Base-by-base conservation (phyloP, 495 filamentous ascomycete species). In the Friedmanniomyces endolithicus region DNA sequence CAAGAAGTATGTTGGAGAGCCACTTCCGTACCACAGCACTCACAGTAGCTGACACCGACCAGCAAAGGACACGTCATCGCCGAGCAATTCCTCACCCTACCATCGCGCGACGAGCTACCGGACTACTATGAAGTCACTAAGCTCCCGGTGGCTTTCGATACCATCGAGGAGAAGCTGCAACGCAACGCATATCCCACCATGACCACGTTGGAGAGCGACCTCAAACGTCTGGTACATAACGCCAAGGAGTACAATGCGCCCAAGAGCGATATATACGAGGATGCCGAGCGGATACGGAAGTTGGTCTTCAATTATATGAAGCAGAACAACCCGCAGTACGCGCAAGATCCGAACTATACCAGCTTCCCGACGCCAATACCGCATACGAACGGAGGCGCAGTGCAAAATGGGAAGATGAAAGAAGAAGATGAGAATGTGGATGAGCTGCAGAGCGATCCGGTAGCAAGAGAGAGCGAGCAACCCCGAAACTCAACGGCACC, bases 211-310 rank as follows among this genome's bases (percentile, higher is more conserved):
- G 85, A 89, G 63, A 78, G 79, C 61, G 85, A 85, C 61, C 75
- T 87, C 60, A 88, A 88, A 69, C 83, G 84, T 40, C 78, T 89
- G 72, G 78, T 89, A 53, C 74, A 74, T 35, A 89, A 88, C 64
- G 84, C 85, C 6, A 88, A 88, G 63, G 75, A 80, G 22, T 86
- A 74, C 67, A 86, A 87, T 61, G 73, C 79, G 48, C 81, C 78
- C 62, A 72, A 70, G 20, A 82, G 83, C 1, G 68, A 79, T 35
- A 69, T 84, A 25, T 87, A 80, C 63, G 79, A 82, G 6, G 85
- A 89, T 65, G 84, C 85, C 0, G 85, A 89, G 61, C 78, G 84
- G 24, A 73, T 89, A 27, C 75, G 85, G 14, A 89, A 89, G 65
- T 76, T 81, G 20, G 71, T 85, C 17, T 86, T 79, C 64, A 86